A percentile compares a stretch with the other conserved stretches of the same genome.
Evolutionary conservation across 2,329 filamentous ascomycete genomes (phyloP).

Genomic region (Epichloe sylvatica): DNA sequence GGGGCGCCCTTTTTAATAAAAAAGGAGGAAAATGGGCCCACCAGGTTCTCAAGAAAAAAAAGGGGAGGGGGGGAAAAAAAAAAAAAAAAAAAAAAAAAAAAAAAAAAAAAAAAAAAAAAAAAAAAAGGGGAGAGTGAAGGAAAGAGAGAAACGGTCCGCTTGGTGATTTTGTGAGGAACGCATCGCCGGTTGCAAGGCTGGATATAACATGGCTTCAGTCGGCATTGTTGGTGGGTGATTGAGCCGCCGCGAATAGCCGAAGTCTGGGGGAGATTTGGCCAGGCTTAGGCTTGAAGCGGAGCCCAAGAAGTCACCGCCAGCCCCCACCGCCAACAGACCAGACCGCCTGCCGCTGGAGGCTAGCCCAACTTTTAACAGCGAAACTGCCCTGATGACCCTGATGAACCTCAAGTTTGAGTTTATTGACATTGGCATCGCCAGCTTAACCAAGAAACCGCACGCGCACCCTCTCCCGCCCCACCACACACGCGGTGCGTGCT

Average conservation of each 20-base stretch:
- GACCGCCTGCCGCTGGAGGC: conserved; percentile 1
- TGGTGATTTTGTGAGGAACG: neutral
- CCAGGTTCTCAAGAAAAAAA: too few relatives aligned
- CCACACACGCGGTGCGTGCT: neutral
- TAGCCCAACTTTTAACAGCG: neutral
- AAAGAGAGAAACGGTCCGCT: neutral
- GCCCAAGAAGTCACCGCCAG: too few relatives aligned
- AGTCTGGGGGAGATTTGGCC: conserved; percentile 2
- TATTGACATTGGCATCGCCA: neutral
- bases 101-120: too few relatives aligned
- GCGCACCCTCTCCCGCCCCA: neutral
- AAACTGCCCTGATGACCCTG: neutral
- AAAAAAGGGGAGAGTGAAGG: neutral
- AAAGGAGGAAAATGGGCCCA: too few relatives aligned
- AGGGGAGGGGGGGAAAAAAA: too few relatives aligned
- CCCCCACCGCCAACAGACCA: neutral
- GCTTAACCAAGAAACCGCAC: neutral
- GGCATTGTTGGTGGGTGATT: conserved; percentile 20
- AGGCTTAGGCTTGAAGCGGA: neutral
- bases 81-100: too few relatives aligned
- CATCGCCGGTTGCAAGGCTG: neutral
- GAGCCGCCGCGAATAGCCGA: conserved; percentile 25
- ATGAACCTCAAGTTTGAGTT: neutral
- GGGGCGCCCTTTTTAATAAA: too few relatives aligned
- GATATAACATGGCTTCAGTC: conserved; percentile 16